Base-by-base conservation (phyloP, 106 monocot genomes). In the Dendrobium nobile region DNA sequence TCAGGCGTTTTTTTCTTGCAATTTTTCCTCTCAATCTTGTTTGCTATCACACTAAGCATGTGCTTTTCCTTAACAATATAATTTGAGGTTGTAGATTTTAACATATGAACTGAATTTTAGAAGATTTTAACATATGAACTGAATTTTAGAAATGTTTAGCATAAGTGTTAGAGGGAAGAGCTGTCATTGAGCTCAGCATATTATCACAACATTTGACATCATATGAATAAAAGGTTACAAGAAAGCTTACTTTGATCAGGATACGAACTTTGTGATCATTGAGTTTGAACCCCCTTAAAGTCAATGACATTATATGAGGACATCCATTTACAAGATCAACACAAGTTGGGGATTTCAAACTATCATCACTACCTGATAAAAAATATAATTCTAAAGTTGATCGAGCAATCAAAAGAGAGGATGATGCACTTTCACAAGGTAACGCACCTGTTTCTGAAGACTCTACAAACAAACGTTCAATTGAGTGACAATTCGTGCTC, bases 331-430 rank as follows among this genome's bases (percentile, higher is more conserved):
- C 82, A 28, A 95, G 77, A 70, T 86, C 84, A 51, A 54, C 41
- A 84, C 90, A 89, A 68, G 84, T 89, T 83, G 77, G 15, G 26
- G 89, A 82, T 28, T 84, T 86, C 84, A 91, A 83, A 77, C 82
- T 91, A 79, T 89, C 89, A 85, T 93, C 88, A 81, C 88, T 89
- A 18, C 88, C 87, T 93, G 79, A 81, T 77, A 84, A 79, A 28
- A 58, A 55, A 70, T 11, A 70, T 13, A 4, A 37, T 43, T 51
- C 13, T n/a, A 77, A 64, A 74, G 42, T 11, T 18, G 22, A 64
- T n/a, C 20, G 28, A 27, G 51, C 2, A 73, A 70, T 33, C 59
- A 37, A 22, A 41, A 56, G 26, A 43, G 27, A 20, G 54, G 37
- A 70, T 37, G 26, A 70, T 37, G 37, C 20, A 61, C 0, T 0